These are phyloP conservation scores for Euphorbia pulcherrima DNA, from an alignment of 345 rosid species.

Conservation along the genomic window DNA sequence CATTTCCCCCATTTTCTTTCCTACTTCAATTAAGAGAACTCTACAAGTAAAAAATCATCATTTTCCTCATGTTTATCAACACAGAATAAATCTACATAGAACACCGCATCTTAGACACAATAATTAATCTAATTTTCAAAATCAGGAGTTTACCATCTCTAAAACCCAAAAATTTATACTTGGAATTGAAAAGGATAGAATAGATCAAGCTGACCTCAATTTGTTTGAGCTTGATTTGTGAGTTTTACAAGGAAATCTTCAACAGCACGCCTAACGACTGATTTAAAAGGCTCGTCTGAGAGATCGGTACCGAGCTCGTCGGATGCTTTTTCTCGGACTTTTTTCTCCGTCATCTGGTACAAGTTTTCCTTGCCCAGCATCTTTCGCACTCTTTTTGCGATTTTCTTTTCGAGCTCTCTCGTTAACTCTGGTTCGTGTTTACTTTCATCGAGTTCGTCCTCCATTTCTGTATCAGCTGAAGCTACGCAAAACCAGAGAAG, in stretches of 20 bases:
- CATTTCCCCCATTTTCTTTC: background rate
- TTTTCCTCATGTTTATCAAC: background rate
- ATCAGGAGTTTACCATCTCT: background rate
- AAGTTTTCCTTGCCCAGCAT: constrained; percentile 32
- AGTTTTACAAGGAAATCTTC: constrained; percentile 28
- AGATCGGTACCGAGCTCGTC: constrained; percentile 31
- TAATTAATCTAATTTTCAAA: background rate
- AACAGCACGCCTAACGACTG: constrained; percentile 28
- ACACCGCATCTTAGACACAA: background rate
- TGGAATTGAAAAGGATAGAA: background rate
- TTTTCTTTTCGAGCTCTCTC: constrained; percentile 19
- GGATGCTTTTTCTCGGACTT: constrained; percentile 38
- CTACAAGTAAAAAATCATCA: background rate
- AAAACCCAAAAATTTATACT: background rate
- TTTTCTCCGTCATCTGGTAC: constrained; percentile 35
- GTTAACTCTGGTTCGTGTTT: constrained; percentile 21
- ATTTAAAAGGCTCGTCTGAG: constrained; percentile 28
- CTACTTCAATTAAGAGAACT: background rate
- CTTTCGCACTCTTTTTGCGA: constrained; percentile 31
- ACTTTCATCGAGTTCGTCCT: constrained; percentile 12
- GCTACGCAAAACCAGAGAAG: background rate
- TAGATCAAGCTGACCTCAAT: background rate
- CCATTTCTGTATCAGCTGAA: constrained; percentile 1
- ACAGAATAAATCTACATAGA: background rate
- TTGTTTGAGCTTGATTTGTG: background rate